Percentiles rank a stretch among this genome's conserved stretches.
phyloP scores from a whole-genome alignment of 2,329 filamentous ascomycete species.

The Erysiphe pulchra region DNA sequence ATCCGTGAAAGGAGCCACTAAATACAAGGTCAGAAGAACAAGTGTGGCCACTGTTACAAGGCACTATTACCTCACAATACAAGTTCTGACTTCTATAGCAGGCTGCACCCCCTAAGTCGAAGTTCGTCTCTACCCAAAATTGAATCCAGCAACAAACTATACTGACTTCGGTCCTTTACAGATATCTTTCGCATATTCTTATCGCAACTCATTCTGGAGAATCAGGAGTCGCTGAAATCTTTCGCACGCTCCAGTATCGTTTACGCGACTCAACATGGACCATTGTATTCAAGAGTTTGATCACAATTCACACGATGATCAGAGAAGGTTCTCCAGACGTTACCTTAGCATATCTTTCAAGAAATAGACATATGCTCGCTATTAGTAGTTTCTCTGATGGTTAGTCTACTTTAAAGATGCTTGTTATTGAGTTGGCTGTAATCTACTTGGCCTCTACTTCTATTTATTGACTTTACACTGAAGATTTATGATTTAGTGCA shows the following conservation, averaged over 20 bases:
- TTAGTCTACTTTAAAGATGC: constrained; percentile 21
- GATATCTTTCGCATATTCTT: constrained; percentile 72
- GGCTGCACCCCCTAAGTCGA: constrained; percentile 91
- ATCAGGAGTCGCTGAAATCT: constrained; percentile 84
- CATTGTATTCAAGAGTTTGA: constrained; percentile 94
- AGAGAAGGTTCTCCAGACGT: constrained; percentile 78
- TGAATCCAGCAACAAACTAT: not conserved
- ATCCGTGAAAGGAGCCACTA: constrained; percentile 94
- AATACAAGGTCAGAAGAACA: constrained; percentile 50
- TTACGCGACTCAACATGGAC: constrained; percentile 96
- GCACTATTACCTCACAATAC: not conserved
- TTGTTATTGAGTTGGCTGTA: not conserved
- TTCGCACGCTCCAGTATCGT: constrained; percentile 68
- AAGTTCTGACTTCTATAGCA: constrained; percentile 14
- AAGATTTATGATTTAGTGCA: constrained; percentile 32
- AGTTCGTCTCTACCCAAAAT: constrained; percentile 28
- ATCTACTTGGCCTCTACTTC: too few species aligned
- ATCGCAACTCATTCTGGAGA: constrained; percentile 87
- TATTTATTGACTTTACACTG: too few species aligned
- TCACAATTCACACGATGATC: constrained; percentile 93
- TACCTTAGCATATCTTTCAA: constrained; percentile 61
- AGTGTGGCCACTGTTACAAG: not conserved
- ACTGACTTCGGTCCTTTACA: constrained; percentile 7
- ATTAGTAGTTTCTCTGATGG: constrained; percentile 84
- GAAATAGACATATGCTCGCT: constrained; percentile 58